Evolutionary conservation across 2,329 filamentous ascomycete genomes (phyloP).

Genomic region (Trichophyton schoenleinii): DNA sequence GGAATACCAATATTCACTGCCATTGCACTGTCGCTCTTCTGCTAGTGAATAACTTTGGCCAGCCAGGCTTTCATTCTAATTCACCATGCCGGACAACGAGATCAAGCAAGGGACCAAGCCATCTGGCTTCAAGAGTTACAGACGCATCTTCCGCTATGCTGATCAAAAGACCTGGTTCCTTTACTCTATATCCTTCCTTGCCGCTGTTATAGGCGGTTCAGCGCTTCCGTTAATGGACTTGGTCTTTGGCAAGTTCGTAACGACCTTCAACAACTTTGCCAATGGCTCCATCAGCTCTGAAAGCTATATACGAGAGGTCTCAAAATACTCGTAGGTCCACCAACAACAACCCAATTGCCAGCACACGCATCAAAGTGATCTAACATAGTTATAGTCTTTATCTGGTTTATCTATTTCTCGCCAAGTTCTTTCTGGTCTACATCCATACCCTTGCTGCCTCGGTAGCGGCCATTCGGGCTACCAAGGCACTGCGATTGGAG

Average conservation of each 20-base stretch:
- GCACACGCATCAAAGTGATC: neutral
- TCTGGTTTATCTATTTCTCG: slow-evolving; percentile 63
- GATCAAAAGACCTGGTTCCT: neutral
- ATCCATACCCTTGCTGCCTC: slow-evolving; percentile 72
- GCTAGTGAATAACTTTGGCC: no score
- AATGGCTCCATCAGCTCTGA: slow-evolving; percentile 50
- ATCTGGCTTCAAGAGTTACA: neutral
- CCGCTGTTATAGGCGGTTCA: slow-evolving; percentile 59
- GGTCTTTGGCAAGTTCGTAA: slow-evolving; percentile 10
- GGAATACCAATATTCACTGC: no score
- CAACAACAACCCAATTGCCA: neutral
- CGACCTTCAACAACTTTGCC: neutral
- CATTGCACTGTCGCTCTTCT: no score
- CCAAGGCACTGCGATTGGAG: slow-evolving; percentile 53
- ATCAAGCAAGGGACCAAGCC: neutral
- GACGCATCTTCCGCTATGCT: neutral
- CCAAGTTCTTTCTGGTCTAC: slow-evolving; percentile 58
- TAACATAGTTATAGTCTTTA: slow-evolving; percentile 38
- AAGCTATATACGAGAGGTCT: slow-evolving; percentile 60
- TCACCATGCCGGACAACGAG: neutral
- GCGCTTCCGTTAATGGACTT: slow-evolving; percentile 70
- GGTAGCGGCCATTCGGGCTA: slow-evolving; percentile 60
- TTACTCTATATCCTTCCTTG: slow-evolving; percentile 15
- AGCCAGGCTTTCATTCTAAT: neutral
- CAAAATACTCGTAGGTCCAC: slow-evolving; percentile 39